Base-by-base conservation (phyloP, 805 yeast genomes). In the Sungouiozyma intestinalis region DNA sequence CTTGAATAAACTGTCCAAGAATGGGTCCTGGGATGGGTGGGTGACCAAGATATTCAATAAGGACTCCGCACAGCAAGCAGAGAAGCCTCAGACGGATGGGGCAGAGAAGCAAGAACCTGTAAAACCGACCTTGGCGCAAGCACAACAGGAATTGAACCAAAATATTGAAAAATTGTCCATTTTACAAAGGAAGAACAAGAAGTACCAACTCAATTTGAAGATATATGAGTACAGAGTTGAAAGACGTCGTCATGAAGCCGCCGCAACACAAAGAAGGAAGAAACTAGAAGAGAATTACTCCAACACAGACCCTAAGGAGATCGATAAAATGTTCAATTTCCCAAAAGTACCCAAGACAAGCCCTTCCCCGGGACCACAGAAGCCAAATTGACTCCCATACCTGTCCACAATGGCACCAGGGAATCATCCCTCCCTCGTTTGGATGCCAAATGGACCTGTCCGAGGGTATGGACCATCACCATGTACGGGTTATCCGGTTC, bases 11-110 rank as follows among this genome's bases (percentile, higher is more conserved):
- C n/a, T 41, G 16, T 40, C 49, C 15, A 40, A 39, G 2, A 33
- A 44, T 15, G 52, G 57, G 2, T 48, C 55, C 11, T 60, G 64
- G 64, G 64, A 61, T 38, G 48, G 53, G 1, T 61, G 65, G 65
- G 54, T 61, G 21, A 53, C 54, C 13, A 54, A 52, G 11, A 16
- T 60, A 4, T 53, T 60, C 34, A 46, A 46, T 13, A 55, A 47
- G 41, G 50, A 47, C 36, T 24, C 35, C 3, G 35, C 36, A n/a
- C n/a, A n/a, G n/a, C n/a, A n/a, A n/a, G n/a, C n/a, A n/a, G n/a
- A n/a, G 2, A 38, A 33, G 9, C 40, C 19, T 18, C 33, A 9
- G 27, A 33, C 34, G 16, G 35, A 11, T 2, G 9, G 4, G 38
- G 39, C 43, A 11, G 33, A 29, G n/a, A 35, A 35, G 19, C 24